Base-by-base conservation (phyloP, 2,329 filamentous ascomycete genomes). In the Paraphoma sp. region DNA sequence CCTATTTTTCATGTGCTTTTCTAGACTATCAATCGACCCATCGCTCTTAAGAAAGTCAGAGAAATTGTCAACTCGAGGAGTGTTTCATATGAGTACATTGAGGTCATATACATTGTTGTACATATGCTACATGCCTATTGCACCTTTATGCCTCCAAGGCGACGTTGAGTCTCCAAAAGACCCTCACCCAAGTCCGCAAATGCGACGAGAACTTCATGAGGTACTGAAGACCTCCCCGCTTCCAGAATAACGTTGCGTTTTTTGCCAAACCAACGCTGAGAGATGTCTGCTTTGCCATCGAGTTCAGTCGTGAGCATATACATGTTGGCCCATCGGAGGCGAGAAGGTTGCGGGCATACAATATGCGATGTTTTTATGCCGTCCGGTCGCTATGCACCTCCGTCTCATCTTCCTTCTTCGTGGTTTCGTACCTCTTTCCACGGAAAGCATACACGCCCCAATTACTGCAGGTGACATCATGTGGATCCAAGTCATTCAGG, bases 371-470 rank as follows among this genome's bases (percentile, higher is more conserved):
- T 14, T 2, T 7, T 36, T 14, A 74, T 18, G 63, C 68, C 4
- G 73, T 76, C 44, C 73, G 54, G 11, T 76, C 71, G 23, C 71
- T 73, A 57, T 74, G 67, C 52, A 71, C 72, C 52, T 76, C 74
- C 4, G 53, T 54, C n/a, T 70, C 68, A 33, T 67, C 68, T 9
- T 84, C 81, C 71, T 83, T 87, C 48, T 76, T 84, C 5, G 83
- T 86, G 30, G 89, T 83, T 78, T 91, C 89, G 63, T 91, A 97
- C 87, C 94, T 90, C 87, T 99, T 99, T 68, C 95, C 95, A 79
- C 95, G 87, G 82, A 99, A 99, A 12, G 90, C 93, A 92, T 96
- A 99, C 1, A 97, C 83, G 10, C 95, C 95, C 92, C 93, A 99
- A 78, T 99, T 99, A 53, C 95, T 94, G 71, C 92, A 96, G 68